Evolutionary conservation across 1,284 basidiomycete genomes (phyloP).

Genomic region (Takashimella tepidaria): DNA sequence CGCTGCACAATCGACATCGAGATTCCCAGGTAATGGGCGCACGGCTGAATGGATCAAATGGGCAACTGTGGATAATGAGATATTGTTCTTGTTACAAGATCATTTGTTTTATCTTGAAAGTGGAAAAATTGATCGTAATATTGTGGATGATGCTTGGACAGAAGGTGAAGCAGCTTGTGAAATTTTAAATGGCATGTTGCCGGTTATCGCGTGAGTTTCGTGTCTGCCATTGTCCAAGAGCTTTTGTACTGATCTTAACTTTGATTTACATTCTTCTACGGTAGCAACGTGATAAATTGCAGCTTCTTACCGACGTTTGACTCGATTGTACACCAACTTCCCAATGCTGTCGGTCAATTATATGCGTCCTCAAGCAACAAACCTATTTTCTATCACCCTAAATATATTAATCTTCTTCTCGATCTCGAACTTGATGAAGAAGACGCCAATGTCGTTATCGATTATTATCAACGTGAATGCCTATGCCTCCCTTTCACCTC

Average conservation of each 20-base stretch:
- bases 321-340: conserved; percentile 33
- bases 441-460: conserved; percentile 47
- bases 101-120: conserved; percentile 28
- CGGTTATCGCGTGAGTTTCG: conserved; percentile 23
- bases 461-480: conserved; percentile 49
- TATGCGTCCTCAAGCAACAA: conserved; percentile 25
- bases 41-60: conserved; percentile 24
- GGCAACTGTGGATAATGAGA: conserved; percentile 38
- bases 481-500: conserved; percentile 50
- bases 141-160: conserved; percentile 33
- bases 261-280: conserved; percentile 4
- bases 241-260: conserved; percentile 4
- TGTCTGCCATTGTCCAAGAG: conserved; percentile 1
- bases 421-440: conserved; percentile 46
- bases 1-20: conserved; percentile 29
- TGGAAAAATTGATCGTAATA: conserved; percentile 10
- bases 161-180: conserved; percentile 38
- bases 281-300: not conserved
- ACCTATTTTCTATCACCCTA: conserved; percentile 37
- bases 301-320: conserved; percentile 20
- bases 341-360: conserved; percentile 32
- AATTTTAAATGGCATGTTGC: conserved; percentile 28
- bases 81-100: conserved; percentile 39
- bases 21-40: conserved; percentile 16
- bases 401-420: conserved; percentile 46